Conservation (phyloP, 2,329 filamentous ascomycete genomes). For the Cladosporium oxysporum region DNA sequence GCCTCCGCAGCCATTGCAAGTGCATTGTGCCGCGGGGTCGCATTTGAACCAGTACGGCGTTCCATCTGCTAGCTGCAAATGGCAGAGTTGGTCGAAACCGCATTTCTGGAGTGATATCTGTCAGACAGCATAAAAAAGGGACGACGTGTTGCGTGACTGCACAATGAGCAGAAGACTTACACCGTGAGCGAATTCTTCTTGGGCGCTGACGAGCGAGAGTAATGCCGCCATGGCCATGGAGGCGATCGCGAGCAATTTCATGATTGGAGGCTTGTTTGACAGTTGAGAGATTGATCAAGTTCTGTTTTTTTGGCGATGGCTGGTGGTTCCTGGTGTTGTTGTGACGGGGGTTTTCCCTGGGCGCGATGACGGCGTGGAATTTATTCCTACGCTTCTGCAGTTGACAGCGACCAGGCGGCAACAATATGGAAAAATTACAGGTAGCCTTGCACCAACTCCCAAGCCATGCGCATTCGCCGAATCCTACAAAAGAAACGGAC, state of each 20-base stretch:
- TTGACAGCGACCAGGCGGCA: neutral
- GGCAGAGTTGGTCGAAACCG: constrained; percentile 1
- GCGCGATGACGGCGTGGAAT: neutral
- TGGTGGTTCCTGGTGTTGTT: too few relatives aligned
- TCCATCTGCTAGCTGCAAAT: neutral
- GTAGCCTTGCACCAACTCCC: neutral
- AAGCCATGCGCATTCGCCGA: neutral
- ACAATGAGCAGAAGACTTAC: neutral
- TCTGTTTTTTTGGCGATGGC: neutral
- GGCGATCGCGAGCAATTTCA: neutral
- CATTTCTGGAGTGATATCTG: neutral
- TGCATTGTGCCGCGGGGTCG: neutral
- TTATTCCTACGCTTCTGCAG: neutral
- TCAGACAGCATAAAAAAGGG: neutral
- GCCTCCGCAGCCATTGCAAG: neutral
- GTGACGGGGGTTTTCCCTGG: too few relatives aligned
- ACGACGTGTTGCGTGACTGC: too few relatives aligned
- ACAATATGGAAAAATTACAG: neutral
- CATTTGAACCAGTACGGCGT: neutral
- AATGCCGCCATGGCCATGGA: neutral
- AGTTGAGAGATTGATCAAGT: neutral
- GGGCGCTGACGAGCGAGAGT: neutral
- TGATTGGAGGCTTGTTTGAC: neutral
- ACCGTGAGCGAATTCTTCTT: neutral
- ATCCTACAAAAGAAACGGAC: neutral